phyloP scores from a whole-genome alignment of 768 basidiomycete genomes.

The Leucosporidium yakuticum region DNA sequence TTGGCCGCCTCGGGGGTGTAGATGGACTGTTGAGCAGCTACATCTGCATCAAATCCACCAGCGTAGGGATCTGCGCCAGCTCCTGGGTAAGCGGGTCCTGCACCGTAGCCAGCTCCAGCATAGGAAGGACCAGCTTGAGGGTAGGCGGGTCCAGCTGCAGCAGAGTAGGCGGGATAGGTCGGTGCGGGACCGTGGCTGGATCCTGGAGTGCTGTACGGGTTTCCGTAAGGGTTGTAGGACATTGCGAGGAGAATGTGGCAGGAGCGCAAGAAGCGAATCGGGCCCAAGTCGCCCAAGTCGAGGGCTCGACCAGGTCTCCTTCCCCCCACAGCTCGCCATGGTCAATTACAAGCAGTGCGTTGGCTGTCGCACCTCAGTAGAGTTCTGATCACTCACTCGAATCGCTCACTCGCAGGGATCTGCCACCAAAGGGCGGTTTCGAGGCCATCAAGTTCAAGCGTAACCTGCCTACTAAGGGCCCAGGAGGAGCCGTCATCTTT shows the following conservation, averaged over 20 bases:
- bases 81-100: too few relatives aligned
- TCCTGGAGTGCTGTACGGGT: background rate
- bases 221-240: background rate
- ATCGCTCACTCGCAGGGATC: constrained; percentile 57
- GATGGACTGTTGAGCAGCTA: constrained; percentile 20
- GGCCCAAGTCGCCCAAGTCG: background rate
- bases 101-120: too few relatives aligned
- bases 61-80: too few relatives aligned
- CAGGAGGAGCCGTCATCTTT: constrained; percentile 69
- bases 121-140: too few relatives aligned
- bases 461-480: constrained; percentile 61
- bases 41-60: too few relatives aligned
- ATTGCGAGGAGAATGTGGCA: background rate
- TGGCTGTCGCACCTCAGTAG: too few relatives aligned
- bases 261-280: too few relatives aligned
- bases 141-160: too few relatives aligned
- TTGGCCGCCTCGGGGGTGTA: constrained; percentile 79
- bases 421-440: constrained; percentile 92
- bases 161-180: too few relatives aligned
- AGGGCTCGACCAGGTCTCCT: background rate
- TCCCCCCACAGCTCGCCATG: background rate
- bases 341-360: background rate
- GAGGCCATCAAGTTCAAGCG: constrained; percentile 90
- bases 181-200: too few relatives aligned
- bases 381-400: background rate